A percentile compares a stretch with the other conserved stretches of the same genome.
These are phyloP conservation scores for Drechslerella dactyloides DNA, from an alignment of 2,329 filamentous ascomycete genomes.

Conservation along the genomic window DNA sequence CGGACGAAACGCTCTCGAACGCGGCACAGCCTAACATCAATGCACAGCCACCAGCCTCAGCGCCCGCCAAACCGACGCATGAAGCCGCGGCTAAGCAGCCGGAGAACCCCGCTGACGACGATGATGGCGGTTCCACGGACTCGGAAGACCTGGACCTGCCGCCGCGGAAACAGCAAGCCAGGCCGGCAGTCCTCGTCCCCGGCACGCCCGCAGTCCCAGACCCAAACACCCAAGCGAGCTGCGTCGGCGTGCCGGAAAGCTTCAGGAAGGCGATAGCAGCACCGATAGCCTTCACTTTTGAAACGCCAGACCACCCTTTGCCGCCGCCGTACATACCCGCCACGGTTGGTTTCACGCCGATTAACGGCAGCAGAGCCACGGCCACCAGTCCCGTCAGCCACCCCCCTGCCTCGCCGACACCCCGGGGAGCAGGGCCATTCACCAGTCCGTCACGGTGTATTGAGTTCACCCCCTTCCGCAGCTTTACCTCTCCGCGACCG, in stretches of 20 bases:
- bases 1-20: background rate
- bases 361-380: constrained; percentile 1
- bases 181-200: constrained; percentile 5
- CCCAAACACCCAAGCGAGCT: constrained; percentile 29
- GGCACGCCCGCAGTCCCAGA: constrained; percentile 14
- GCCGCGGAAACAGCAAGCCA: background rate
- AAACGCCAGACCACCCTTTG: constrained; percentile 21
- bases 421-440: constrained; percentile 9
- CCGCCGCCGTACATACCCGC: constrained; percentile 16
- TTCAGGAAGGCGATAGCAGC: constrained; percentile 39
- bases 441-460: constrained; percentile 8
- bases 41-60: background rate
- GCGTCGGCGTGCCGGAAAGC: constrained; percentile 30
- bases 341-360: constrained; percentile 15
- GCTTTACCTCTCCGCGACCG: constrained; percentile 11
- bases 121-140: background rate
- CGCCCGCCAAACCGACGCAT: background rate
- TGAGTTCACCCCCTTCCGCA: constrained; percentile 39
- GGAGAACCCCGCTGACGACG: background rate
- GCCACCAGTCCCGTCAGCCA: constrained; percentile 14
- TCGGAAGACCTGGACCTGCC: constrained; percentile 8
- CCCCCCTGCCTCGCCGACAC: too few relatives aligned
- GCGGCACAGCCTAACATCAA: background rate
- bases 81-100: background rate
- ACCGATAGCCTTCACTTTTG: constrained; percentile 17